phyloP scores from a whole-genome alignment of 345 rosid species.

The Brassica incana region DNA sequence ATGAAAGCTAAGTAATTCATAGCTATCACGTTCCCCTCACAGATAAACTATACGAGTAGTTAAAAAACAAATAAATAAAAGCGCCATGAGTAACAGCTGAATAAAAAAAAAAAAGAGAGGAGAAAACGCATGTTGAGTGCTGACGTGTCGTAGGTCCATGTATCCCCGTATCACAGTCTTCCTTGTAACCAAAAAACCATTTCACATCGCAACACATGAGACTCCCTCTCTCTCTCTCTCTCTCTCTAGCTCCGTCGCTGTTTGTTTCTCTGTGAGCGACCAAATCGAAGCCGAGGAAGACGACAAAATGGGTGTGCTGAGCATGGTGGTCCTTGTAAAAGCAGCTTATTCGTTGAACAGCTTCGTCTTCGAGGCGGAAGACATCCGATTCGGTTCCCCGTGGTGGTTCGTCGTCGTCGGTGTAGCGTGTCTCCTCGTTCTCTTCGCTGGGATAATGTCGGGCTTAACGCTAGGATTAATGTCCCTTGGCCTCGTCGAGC shows the following conservation, averaged over 20 bases:
- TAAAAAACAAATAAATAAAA: too few species aligned
- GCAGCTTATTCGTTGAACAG: constrained; percentile 35
- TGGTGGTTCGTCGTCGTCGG: constrained; percentile 71
- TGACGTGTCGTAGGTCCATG: constrained; percentile 40
- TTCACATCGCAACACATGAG: constrained; percentile 7
- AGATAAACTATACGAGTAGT: neutral
- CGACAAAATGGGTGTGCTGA: constrained; percentile 39
- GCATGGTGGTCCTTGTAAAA: constrained; percentile 37
- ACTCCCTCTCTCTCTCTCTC: neutral
- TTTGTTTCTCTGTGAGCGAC: constrained; percentile 18
- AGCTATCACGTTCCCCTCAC: constrained; percentile 1
- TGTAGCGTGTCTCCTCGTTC: constrained; percentile 65
- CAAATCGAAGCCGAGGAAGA: constrained; percentile 28
- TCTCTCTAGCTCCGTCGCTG: constrained; percentile 15
- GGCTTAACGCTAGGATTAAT: constrained; percentile 75
- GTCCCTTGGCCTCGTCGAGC: constrained; percentile 73
- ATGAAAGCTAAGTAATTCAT: constrained; percentile 5
- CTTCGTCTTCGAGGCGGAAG: constrained; percentile 57
- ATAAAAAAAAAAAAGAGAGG: neutral
- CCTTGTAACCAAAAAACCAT: neutral
- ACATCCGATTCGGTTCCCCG: constrained; percentile 51
- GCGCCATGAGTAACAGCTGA: neutral
- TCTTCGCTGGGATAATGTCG: constrained; percentile 79
- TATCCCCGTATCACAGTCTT: constrained; percentile 34
- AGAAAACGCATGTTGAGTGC: constrained; percentile 35